phyloP scores from a whole-genome alignment of 148 eudicot genomes.

The Fagopyrum homotropicum region DNA sequence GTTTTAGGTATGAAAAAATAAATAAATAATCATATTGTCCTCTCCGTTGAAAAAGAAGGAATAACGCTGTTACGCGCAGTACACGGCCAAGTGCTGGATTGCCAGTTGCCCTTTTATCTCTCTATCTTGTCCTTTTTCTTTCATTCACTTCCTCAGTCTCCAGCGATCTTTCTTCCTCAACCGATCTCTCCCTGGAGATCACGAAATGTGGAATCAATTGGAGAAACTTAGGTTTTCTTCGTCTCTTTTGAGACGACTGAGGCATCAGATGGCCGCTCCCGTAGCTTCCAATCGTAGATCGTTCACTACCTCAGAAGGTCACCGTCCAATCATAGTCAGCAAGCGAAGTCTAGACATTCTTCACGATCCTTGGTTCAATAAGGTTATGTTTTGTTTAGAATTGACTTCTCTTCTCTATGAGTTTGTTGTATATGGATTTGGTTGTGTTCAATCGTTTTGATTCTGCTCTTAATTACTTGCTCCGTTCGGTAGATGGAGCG shows the following conservation, averaged over 20 bases:
- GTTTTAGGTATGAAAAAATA: no score
- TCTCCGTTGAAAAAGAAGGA: background rate
- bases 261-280: constrained; percentile 23
- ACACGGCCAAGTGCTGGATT: constrained; percentile 5
- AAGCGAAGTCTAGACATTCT: constrained; percentile 93
- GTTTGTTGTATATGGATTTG: background rate
- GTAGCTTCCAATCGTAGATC: constrained; percentile 26
- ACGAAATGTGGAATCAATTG: constrained; percentile 29
- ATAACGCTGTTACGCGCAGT: constrained; percentile 6
- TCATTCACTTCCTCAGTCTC: constrained; percentile 8
- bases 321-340: constrained; percentile 75
- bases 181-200: background rate
- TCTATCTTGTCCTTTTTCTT: constrained; percentile 1
- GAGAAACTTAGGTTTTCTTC: constrained; percentile 44
- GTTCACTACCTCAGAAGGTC: constrained; percentile 87
- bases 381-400: constrained; percentile 30
- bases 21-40: no score
- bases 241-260: constrained; percentile 44
- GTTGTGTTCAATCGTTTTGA: background rate
- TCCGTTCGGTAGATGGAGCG: background rate
- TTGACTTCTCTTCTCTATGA: background rate
- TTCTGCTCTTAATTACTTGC: background rate
- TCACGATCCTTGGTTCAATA: constrained; percentile 98
- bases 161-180: background rate
- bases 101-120: constrained; percentile 7